phyloP scores from a whole-genome alignment of 768 basidiomycete genomes.

The Boletus reticulatus region DNA sequence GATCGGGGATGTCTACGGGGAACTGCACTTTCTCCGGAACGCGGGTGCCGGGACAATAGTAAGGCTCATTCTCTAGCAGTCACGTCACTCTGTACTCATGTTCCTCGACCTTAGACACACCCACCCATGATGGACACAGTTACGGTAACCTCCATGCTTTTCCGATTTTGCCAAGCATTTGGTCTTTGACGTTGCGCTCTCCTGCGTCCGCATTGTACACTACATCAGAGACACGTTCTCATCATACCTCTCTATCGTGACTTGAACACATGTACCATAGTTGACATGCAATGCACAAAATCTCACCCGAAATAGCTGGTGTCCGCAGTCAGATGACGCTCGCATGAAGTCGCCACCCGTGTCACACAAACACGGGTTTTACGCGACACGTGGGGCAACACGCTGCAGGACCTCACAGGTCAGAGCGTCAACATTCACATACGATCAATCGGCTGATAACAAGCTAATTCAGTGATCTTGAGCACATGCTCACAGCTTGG shows the following conservation, averaged over 20 bases:
- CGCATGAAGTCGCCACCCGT: constrained; percentile 13
- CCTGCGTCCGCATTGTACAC: constrained; percentile 31
- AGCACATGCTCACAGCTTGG: constrained; percentile 54
- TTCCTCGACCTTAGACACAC: constrained; percentile 55
- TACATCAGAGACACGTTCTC: constrained; percentile 28
- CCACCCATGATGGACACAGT: constrained; percentile 90
- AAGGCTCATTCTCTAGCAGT: constrained; percentile 25
- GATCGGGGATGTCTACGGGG: constrained; percentile 83
- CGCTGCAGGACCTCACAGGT: constrained; percentile 25
- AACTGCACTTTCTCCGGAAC: constrained; percentile 76
- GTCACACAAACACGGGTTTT: constrained; percentile 29
- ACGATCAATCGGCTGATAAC: constrained; percentile 32
- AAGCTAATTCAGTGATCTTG: constrained; percentile 24
- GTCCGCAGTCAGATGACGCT: constrained; percentile 20
- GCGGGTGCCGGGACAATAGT: constrained; percentile 85
- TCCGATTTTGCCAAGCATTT: constrained; percentile 66
- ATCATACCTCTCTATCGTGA: constrained; percentile 29
- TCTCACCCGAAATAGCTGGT: constrained; percentile 20
- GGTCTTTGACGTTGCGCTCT: constrained; percentile 37
- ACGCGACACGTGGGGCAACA: constrained; percentile 33
- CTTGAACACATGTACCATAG: constrained; percentile 32
- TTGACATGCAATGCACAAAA: constrained; percentile 27
- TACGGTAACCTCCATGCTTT: constrained; percentile 81
- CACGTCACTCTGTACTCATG: constrained; percentile 22
- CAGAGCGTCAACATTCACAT: constrained; percentile 17